phyloP scores from a whole-genome alignment of 2,329 filamentous ascomycete species.

The Diaporthe destruens region DNA sequence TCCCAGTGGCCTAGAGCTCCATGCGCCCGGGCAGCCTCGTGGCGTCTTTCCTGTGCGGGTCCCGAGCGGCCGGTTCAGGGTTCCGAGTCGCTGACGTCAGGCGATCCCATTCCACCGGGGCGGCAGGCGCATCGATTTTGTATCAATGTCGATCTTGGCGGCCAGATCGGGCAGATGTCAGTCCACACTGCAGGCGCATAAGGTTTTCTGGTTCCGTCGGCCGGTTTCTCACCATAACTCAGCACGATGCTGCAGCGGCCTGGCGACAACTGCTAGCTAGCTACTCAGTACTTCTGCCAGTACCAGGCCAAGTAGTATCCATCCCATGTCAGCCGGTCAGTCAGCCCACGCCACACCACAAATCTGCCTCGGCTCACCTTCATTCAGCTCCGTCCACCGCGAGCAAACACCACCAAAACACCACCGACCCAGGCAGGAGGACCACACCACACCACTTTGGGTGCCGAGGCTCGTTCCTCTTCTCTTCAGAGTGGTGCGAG shows the following conservation, averaged over 20 bases:
- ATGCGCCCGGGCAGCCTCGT: not conserved
- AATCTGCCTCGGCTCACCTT: not conserved
- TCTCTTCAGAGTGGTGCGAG: not conserved
- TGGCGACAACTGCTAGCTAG: not conserved
- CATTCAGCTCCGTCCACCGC: slow-evolving; percentile 10
- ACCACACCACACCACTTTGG: slow-evolving; percentile 2
- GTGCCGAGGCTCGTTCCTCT: not conserved
- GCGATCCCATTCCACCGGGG: slow-evolving; percentile 1
- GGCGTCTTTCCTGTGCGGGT: slow-evolving; percentile 9
- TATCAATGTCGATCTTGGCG: slow-evolving; percentile 11
- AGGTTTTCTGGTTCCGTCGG: not conserved
- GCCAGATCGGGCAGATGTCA: slow-evolving; percentile 9
- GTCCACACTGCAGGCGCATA: not conserved
- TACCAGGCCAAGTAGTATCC: too few relatives aligned
- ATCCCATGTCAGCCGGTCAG: too few relatives aligned
- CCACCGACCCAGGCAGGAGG: not conserved
- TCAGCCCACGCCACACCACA: slow-evolving; percentile 11
- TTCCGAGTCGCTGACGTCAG: slow-evolving; percentile 25
- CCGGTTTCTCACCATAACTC: not conserved
- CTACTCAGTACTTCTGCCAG: too few relatives aligned
- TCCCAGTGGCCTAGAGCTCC: slow-evolving; percentile 2
- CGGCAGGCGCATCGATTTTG: not conserved
- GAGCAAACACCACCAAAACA: not conserved
- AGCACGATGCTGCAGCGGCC: not conserved
- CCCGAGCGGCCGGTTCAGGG: slow-evolving; percentile 19